Evolutionary conservation across 129 eudicot species (phyloP).

Genomic region (Flaveria bidentis): DNA sequence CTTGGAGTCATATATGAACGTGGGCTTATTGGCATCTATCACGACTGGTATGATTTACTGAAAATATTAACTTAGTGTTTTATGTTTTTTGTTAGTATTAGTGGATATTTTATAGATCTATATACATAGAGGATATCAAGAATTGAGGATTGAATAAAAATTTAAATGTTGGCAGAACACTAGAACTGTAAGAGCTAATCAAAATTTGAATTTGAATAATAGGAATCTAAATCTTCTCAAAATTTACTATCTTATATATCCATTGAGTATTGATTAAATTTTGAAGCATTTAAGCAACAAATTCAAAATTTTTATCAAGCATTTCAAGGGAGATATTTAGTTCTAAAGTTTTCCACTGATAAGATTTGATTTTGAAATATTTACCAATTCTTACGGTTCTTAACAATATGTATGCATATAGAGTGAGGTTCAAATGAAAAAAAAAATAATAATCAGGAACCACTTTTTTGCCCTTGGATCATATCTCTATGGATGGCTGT

Average conservation of each 20-base stretch:
- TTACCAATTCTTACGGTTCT: background rate
- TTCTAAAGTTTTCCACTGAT: background rate
- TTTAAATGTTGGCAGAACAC: background rate
- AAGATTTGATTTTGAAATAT: background rate
- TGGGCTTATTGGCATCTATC: constrained; percentile 96
- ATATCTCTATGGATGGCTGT: background rate
- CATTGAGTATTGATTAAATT: background rate
- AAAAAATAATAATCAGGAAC: background rate
- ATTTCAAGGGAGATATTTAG: background rate
- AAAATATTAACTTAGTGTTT: background rate
- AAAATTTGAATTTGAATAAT: background rate
- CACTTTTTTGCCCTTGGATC: background rate
- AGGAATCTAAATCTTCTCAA: too few relatives aligned
- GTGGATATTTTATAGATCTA: too few relatives aligned
- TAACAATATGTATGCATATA: too few relatives aligned
- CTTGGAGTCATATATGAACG: constrained; percentile 88
- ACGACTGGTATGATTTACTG: constrained; percentile 63
- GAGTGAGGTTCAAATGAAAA: background rate
- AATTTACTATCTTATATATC: background rate
- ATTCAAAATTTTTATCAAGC: background rate
- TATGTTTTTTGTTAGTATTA: background rate
- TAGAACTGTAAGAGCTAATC: background rate
- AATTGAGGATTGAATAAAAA: background rate
- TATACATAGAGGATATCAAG: too few relatives aligned
- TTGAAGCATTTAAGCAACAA: background rate